A percentile compares a stretch with the other conserved stretches of the same genome.
phyloP scores from a whole-genome alignment of 345 rosid genomes.

The Salix purpurea region DNA sequence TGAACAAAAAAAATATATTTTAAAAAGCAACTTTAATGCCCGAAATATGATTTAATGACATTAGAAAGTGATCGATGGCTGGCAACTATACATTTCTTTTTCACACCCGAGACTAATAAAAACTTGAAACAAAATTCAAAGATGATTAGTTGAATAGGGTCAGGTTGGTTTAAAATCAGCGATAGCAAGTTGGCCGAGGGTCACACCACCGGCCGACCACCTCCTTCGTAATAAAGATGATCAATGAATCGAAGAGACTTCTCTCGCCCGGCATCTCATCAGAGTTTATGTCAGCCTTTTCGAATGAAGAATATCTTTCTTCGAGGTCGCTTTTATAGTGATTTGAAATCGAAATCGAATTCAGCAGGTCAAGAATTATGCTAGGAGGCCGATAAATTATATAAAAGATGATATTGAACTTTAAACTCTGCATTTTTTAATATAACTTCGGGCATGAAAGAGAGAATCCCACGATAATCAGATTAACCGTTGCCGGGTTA shows the following conservation, averaged over 20 bases:
- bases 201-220: background rate
- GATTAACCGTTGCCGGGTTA: too few species aligned
- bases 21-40: too few species aligned
- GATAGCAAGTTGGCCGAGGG: background rate
- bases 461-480: too few species aligned
- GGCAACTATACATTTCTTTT: background rate
- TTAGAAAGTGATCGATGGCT: too few species aligned
- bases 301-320: background rate
- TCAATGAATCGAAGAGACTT: background rate
- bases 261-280: background rate
- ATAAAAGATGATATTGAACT: too few species aligned
- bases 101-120: too few species aligned
- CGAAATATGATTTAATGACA: too few species aligned
- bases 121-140: background rate
- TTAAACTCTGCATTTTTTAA: too few species aligned
- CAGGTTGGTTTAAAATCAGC: background rate
- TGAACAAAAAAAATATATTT: too few species aligned
- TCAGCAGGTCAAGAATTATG: too few species aligned
- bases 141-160: background rate
- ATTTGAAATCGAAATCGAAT: background rate
- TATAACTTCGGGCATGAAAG: too few species aligned
- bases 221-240: background rate
- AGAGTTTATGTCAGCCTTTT: background rate
- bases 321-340: background rate
- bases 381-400: too few species aligned